Evolutionary conservation across 106 monocot genomes (phyloP), one percentile per base, ranked within the genome.

Genomic region (Agapanthus africanus): DNA sequence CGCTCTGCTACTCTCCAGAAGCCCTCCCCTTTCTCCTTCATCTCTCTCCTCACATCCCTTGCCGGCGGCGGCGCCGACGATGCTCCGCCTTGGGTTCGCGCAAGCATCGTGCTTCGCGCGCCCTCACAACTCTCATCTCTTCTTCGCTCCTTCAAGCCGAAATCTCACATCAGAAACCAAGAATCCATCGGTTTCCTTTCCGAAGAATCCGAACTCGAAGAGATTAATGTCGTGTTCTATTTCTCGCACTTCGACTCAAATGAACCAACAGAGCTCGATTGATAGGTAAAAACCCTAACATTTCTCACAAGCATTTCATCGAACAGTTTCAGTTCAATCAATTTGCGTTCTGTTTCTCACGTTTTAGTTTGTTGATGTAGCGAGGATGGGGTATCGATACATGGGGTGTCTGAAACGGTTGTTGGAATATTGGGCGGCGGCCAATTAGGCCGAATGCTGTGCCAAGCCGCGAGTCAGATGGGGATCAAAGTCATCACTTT

Each of bases 361-460:
- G n/a, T n/a, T n/a, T n/a, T n/a, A n/a, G n/a, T n/a, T n/a, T n/a
- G n/a, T n/a, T n/a, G n/a, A 5, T 66, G 3, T 35, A 85, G 89
- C 52, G 68, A 73, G 69, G 73, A 80, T 32, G 28, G 66, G 8
- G 22, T 40, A 2, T 36, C 68, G 2, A 57, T 79, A 4, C 86
- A 83, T 50, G 92, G 92, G 19, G 77, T 99, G 21, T 85, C 89
- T 13, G 46, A 90, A 9, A 87, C 66, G 11, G 65, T 84, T 27
- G 79, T 99, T 31, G 97, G 97, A 11, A 82, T 99, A 1, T 66
- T 99, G 54, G 92, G 97, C 49, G 92, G 97, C n/a, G 97, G 92
- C 0, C 97, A 99, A 56, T 75, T 99, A 50, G 92, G 97, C 23
- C 64, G 77, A 25, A 99, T 99, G 97, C 42, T 99, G 23, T 92